Base-by-base conservation (phyloP, 2,329 filamentous ascomycete species). In the Claviceps sp. region DNA sequence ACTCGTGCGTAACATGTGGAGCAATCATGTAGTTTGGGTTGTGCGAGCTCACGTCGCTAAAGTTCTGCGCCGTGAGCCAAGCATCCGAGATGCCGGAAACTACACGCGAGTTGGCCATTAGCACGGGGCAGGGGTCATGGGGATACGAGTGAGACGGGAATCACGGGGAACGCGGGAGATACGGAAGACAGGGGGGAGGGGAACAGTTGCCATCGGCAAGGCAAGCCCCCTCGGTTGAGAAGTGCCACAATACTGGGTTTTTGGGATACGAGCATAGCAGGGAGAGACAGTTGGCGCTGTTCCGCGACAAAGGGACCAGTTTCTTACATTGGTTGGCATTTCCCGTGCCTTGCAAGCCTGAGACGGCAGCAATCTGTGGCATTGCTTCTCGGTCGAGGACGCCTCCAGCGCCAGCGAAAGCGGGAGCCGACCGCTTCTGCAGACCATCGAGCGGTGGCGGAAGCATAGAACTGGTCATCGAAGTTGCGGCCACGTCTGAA, bases 1-100 rank as follows among this genome's bases (percentile, higher is more conserved):
- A 96, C 73, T 98, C 93, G 70, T 93, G 93, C 55, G 86, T 90
- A 60, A 96, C 87, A 69, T 98, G 93, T 56, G 89, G 87, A 48
- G 75, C 72, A 71, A 96, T 94, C 85, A 95, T 90, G 73, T 93
- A 97, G 63, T 87, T 93, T 53, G 88, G 86, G 70, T 96, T 88
- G 64, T 90, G 88, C 65, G 83, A 88, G 71, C 93, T 88, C 83
- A 96, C 93, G 68, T 96, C 89, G 73, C 94, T 85, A 68, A 88
- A 93, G 65, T 84, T 93, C 63, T 88, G 86, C 54, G 82, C 79
- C 58, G 75, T 77, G 64, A 89, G 76, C 84, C 87, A 91, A 64
- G 89, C 86, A 72, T 88, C 87, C 56, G 79, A 77, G 73, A 91
- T 93, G 58, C 83, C 85, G 63, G 85, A 72, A 64, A 88, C 88